phyloP scores from a whole-genome alignment of 2,329 filamentous ascomycete species.

The Talaromyces verruculosus region DNA sequence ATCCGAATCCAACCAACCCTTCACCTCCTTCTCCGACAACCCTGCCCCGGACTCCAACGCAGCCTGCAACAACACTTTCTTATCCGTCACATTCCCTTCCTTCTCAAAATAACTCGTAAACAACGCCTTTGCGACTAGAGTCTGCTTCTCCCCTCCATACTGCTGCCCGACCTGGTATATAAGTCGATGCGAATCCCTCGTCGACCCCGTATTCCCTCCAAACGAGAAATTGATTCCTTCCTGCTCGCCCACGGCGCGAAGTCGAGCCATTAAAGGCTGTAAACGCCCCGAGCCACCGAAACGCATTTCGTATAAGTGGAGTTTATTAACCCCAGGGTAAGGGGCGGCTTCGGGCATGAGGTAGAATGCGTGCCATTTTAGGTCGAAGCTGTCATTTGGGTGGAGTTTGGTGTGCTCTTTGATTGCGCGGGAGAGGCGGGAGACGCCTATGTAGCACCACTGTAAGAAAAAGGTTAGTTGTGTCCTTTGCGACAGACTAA shows the following conservation, averaged over 20 bases:
- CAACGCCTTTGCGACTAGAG: conserved; percentile 60
- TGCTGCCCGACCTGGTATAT: conserved; percentile 63
- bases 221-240: conserved; percentile 74
- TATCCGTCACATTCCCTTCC: conserved; percentile 58
- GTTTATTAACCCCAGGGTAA: conserved; percentile 52
- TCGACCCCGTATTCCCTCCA: conserved; percentile 70
- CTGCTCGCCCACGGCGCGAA: conserved; percentile 58
- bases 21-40: conserved; percentile 12
- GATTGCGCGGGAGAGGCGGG: conserved; percentile 72
- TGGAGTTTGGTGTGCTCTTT: conserved; percentile 62
- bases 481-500: background rate
- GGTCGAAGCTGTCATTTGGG: conserved; percentile 68
- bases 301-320: conserved; percentile 47
- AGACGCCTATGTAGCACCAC: conserved; percentile 77
- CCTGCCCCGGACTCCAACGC: conserved; percentile 42
- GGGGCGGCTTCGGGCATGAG: conserved; percentile 66
- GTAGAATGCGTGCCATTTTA: conserved; percentile 78
- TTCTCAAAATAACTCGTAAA: conserved; percentile 68
- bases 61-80: conserved; percentile 52
- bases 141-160: conserved; percentile 52
- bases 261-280: conserved; percentile 57
- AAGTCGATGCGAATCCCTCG: conserved; percentile 74
- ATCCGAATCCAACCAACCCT: conserved; percentile 46
- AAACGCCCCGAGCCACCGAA: conserved; percentile 62
- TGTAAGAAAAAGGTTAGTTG: background rate